phyloP scores from a whole-genome alignment of 306 rosid genomes.

The Amphicarpaea edgeworthii region DNA sequence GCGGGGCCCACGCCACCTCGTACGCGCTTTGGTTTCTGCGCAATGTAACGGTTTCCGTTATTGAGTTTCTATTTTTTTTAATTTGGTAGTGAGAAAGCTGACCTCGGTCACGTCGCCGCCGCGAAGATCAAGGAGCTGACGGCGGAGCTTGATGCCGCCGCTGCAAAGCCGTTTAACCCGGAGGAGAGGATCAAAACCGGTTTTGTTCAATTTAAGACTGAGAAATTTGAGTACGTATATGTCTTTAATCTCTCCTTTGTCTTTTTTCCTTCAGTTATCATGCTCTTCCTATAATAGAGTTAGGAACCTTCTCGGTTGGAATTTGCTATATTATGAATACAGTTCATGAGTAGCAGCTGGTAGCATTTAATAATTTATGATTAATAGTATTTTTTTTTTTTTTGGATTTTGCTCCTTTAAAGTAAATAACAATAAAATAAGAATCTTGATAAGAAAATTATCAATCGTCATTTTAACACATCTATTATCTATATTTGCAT shows the following conservation, averaged over 20 bases:
- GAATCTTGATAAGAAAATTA: neutral
- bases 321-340: neutral
- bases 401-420: neutral
- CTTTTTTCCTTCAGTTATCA: neutral
- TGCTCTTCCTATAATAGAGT: neutral
- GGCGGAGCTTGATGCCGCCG: constrained; percentile 58
- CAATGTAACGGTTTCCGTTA: constrained; percentile 35
- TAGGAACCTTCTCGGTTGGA: constrained; percentile 13
- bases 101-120: constrained; percentile 71
- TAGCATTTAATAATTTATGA: too few relatives aligned
- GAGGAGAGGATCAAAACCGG: constrained; percentile 80
- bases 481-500: neutral
- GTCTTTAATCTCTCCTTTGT: neutral
- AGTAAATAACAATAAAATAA: neutral
- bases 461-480: neutral
- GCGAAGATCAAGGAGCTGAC: constrained; percentile 77
- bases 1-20: constrained; percentile 42
- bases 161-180: constrained; percentile 54
- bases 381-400: too few relatives aligned
- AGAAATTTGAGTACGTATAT: constrained; percentile 83
- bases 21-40: neutral
- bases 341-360: too few relatives aligned
- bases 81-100: constrained; percentile 62
- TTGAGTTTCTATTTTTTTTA: too few relatives aligned
- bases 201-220: constrained; percentile 69